phyloP scores from a whole-genome alignment of 768 basidiomycete genomes.

The Neoboletus magnificus region DNA sequence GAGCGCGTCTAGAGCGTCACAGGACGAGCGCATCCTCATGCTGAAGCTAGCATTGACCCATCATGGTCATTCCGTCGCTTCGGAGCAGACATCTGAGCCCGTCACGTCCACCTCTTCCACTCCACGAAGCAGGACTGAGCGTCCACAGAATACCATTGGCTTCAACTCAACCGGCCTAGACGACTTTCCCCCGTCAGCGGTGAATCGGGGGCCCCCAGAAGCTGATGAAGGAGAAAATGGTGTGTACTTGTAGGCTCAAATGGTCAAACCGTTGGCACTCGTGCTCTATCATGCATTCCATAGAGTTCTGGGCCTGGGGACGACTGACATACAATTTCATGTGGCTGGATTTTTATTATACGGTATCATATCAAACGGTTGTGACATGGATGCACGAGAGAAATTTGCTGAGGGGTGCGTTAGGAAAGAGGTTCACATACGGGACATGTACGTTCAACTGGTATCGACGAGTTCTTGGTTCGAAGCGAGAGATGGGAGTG shows the following conservation, averaged over 20 bases:
- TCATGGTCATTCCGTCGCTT: constrained; percentile 51
- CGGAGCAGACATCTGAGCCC: constrained; percentile 10
- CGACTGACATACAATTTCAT: not conserved
- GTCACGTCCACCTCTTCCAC: not conserved
- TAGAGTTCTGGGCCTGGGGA: not conserved
- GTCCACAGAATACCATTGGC: not conserved
- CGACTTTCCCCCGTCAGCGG: not conserved
- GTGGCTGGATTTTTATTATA: not conserved
- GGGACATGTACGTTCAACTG: not conserved
- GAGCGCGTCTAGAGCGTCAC: constrained; percentile 55
- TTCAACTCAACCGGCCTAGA: constrained; percentile 17
- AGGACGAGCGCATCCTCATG: constrained; percentile 72
- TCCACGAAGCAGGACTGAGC: not conserved
- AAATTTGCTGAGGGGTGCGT: not conserved
- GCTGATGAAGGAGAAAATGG: constrained; percentile 14
- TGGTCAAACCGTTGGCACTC: not conserved
- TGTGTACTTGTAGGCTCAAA: constrained; percentile 26
- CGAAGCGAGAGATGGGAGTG: not conserved
- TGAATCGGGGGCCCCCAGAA: not conserved
- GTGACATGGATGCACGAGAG: not conserved
- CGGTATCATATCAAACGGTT: not conserved
- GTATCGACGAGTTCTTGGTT: not conserved
- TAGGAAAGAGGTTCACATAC: not conserved
- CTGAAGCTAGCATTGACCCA: constrained; percentile 61
- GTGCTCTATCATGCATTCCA: not conserved